Evolutionary conservation across 2,329 filamentous ascomycete species (phyloP).

Genomic region (Aspergillus ruber): DNA sequence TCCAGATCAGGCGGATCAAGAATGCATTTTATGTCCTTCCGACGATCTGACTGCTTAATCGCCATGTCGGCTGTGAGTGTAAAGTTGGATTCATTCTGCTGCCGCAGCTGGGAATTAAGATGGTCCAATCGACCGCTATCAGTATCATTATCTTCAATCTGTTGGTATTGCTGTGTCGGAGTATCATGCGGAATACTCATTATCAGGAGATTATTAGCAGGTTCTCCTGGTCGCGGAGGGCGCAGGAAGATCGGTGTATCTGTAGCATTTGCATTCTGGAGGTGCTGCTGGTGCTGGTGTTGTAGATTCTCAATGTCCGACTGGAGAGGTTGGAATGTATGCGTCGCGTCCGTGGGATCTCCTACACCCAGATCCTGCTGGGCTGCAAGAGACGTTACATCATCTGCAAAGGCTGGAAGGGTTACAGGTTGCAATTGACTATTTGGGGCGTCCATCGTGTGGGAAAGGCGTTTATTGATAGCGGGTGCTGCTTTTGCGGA

Average conservation of each 20-base stretch:
- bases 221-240: slow-evolving; percentile 10
- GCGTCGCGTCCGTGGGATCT: slow-evolving; percentile 12
- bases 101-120: slow-evolving; percentile 12
- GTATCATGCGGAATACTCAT: background rate
- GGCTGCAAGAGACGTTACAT: slow-evolving; percentile 14
- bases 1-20: slow-evolving; percentile 61
- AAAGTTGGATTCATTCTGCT: slow-evolving; percentile 10
- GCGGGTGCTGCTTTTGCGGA: slow-evolving; percentile 25
- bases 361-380: slow-evolving; percentile 7
- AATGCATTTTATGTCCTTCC: slow-evolving; percentile 47
- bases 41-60: slow-evolving; percentile 16
- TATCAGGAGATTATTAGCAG: slow-evolving; percentile 10
- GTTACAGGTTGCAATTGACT: slow-evolving; percentile 12
- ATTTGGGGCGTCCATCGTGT: slow-evolving; percentile 21
- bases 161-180: slow-evolving; percentile 2
- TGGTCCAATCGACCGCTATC: slow-evolving; percentile 3
- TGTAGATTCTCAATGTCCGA: slow-evolving; percentile 16
- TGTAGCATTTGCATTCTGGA: background rate
- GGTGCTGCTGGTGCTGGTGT: slow-evolving; percentile 9
- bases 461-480: slow-evolving; percentile 1
- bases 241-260: slow-evolving; percentile 7
- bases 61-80: slow-evolving; percentile 14
- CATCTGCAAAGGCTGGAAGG: slow-evolving; percentile 18
- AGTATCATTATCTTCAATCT: slow-evolving; percentile 2
- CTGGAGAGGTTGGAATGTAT: slow-evolving; percentile 22